A percentile compares a stretch with the other conserved stretches of the same genome.
phyloP scores from a whole-genome alignment of 768 basidiomycete species.

The Leucogyrophana mollusca region DNA sequence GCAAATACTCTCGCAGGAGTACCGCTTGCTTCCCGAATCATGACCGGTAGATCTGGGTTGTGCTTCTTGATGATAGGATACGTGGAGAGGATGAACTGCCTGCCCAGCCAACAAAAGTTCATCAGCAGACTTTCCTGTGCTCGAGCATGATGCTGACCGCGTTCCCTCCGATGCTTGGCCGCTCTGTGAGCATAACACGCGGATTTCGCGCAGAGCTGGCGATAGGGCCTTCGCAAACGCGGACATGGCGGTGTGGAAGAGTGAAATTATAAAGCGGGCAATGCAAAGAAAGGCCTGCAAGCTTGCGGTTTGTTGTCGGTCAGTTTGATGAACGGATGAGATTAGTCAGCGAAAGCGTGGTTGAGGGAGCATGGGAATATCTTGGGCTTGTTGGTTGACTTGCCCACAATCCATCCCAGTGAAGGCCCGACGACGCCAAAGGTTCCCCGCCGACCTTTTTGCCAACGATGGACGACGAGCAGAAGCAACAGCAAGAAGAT shows the following conservation, averaged over 20 bases:
- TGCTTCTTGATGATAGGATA: slow-evolving; percentile 77
- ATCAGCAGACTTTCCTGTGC: not conserved
- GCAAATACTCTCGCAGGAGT: slow-evolving; percentile 84
- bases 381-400: slow-evolving; percentile 16
- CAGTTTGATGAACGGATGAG: not conserved
- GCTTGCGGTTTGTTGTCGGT: slow-evolving; percentile 1
- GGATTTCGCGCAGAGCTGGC: slow-evolving; percentile 77
- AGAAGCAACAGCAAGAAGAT: slow-evolving; percentile 58
- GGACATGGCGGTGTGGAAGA: slow-evolving; percentile 40
- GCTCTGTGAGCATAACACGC: slow-evolving; percentile 78
- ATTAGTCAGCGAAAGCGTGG: slow-evolving; percentile 21
- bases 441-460: slow-evolving; percentile 3
- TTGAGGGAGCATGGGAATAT: slow-evolving; percentile 12
- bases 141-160: slow-evolving; percentile 45
- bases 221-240: slow-evolving; percentile 72
- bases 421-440: slow-evolving; percentile 9
- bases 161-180: slow-evolving; percentile 76
- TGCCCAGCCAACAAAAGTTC: slow-evolving; percentile 25
- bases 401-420: slow-evolving; percentile 10
- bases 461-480: slow-evolving; percentile 53
- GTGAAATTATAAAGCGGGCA: slow-evolving; percentile 7
- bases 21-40: slow-evolving; percentile 77
- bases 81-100: slow-evolving; percentile 75
- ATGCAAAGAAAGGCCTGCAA: slow-evolving; percentile 9
- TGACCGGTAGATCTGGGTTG: slow-evolving; percentile 83